Evolutionary conservation across 2,329 filamentous ascomycete species (phyloP).

Genomic region (Ophiostoma triangulosporum): DNA sequence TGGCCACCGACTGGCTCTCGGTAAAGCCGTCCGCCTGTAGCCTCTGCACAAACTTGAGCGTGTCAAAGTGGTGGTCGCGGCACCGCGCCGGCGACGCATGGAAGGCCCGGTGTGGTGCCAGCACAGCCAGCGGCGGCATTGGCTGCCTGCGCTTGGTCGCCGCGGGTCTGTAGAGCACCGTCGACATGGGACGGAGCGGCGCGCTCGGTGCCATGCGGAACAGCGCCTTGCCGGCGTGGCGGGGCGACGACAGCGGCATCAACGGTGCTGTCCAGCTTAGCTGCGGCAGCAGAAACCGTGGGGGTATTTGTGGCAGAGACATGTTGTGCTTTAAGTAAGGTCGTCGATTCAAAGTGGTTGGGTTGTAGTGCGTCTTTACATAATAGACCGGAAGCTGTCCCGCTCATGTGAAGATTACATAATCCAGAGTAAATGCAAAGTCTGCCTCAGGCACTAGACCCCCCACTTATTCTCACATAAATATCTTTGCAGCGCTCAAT

Average conservation of each 20-base stretch:
- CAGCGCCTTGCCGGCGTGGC: slow-evolving; percentile 2
- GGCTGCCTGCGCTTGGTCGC: too few relatives aligned
- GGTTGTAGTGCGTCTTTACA: background rate
- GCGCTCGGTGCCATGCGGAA: slow-evolving; percentile 5
- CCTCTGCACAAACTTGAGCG: slow-evolving; percentile 88
- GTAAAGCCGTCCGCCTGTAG: slow-evolving; percentile 87
- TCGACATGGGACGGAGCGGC: background rate
- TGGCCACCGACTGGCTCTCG: slow-evolving; percentile 88
- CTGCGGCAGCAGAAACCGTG: slow-evolving; percentile 40
- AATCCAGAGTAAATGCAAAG: background rate
- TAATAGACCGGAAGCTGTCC: background rate
- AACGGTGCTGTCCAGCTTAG: slow-evolving; percentile 36
- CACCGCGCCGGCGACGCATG: slow-evolving; percentile 48
- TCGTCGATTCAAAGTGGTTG: too few relatives aligned
- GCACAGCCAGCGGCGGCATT: background rate
- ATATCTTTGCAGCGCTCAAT: slow-evolving; percentile 2
- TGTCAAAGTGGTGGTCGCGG: slow-evolving; percentile 94
- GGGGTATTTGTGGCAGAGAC: slow-evolving; percentile 29
- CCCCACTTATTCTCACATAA: slow-evolving; percentile 1
- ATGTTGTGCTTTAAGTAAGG: slow-evolving; percentile 21
- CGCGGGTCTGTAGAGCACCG: background rate
- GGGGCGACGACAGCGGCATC: slow-evolving; percentile 14
- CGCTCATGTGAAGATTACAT: background rate
- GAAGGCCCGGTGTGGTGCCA: slow-evolving; percentile 31
- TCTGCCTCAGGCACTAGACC: background rate